Percentiles rank a stretch among this genome's conserved stretches.
Evolutionary conservation across 2,329 filamentous ascomycete genomes (phyloP).

Genomic region (Pseudogymnoascus sp.): DNA sequence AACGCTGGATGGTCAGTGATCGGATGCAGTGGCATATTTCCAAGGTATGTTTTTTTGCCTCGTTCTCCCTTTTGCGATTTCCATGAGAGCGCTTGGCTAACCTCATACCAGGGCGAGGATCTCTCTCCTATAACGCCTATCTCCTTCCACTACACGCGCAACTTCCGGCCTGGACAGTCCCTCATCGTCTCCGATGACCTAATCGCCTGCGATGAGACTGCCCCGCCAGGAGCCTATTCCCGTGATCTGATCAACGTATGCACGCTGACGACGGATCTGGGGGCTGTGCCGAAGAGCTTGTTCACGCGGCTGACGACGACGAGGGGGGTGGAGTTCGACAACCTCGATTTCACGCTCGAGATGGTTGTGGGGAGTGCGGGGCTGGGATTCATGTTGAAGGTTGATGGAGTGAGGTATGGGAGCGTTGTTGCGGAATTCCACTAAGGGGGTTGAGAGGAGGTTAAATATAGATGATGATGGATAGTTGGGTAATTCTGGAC

Average conservation of each 20-base stretch:
- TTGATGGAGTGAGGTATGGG: slow-evolving; percentile 71
- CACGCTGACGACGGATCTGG: slow-evolving; percentile 73
- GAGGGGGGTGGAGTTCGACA: slow-evolving; percentile 73
- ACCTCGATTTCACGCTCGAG: slow-evolving; percentile 74
- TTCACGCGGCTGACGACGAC: slow-evolving; percentile 75
- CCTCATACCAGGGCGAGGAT: slow-evolving; percentile 54
- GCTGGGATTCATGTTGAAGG: slow-evolving; percentile 70
- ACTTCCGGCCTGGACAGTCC: slow-evolving; percentile 71
- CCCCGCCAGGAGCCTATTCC: slow-evolving; percentile 54
- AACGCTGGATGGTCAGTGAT: slow-evolving; percentile 76
- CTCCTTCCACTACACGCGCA: slow-evolving; percentile 79
- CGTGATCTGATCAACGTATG: slow-evolving; percentile 65
- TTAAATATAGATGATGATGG: slow-evolving; percentile 1
- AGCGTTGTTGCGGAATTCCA: slow-evolving; percentile 74
- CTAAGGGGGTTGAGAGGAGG: slow-evolving; percentile 31
- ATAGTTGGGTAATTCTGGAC: background rate
- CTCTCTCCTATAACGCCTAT: slow-evolving; percentile 69
- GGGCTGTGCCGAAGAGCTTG: slow-evolving; percentile 64
- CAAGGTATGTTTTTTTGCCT: slow-evolving; percentile 47
- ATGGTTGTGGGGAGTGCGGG: slow-evolving; percentile 77
- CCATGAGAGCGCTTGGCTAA: slow-evolving; percentile 12
- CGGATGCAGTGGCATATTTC: slow-evolving; percentile 83
- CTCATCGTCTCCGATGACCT: slow-evolving; percentile 74
- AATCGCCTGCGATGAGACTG: slow-evolving; percentile 67
- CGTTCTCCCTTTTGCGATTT: background rate